Percentiles rank a stretch among this genome's conserved stretches.
Conservation (phyloP, 2,329 filamentous ascomycete species). For the Pseudocercospora musae region DNA sequence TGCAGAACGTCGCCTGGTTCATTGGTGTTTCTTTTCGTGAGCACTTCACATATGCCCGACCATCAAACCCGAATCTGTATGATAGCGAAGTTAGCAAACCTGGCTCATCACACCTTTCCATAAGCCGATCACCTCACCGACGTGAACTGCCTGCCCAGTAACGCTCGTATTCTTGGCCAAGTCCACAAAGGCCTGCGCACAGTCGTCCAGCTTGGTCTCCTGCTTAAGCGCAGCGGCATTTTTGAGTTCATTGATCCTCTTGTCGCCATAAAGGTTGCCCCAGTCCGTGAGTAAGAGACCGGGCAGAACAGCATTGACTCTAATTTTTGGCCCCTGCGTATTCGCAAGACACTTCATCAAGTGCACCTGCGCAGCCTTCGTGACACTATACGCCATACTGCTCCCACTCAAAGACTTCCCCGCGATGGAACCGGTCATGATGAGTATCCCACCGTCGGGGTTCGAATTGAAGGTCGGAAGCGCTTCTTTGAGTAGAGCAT, state of each 20-base stretch:
- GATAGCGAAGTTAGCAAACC: background rate
- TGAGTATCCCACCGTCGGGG: constrained; percentile 59
- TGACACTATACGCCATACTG: constrained; percentile 70
- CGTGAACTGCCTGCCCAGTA: constrained; percentile 46
- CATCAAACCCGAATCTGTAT: constrained; percentile 17
- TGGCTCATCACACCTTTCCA: no score
- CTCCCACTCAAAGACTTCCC: constrained; percentile 52
- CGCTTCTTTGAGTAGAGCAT: constrained; percentile 38
- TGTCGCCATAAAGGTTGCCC: constrained; percentile 48
- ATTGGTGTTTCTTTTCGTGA: background rate
- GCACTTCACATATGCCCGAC: constrained; percentile 16
- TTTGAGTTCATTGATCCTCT: constrained; percentile 54
- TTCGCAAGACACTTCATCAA: constrained; percentile 63
- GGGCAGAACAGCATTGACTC: constrained; percentile 63
- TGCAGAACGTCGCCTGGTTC: background rate
- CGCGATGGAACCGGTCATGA: constrained; percentile 62
- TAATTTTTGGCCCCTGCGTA: constrained; percentile 59
- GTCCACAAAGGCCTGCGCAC: constrained; percentile 55
- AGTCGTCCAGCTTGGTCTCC: constrained; percentile 53
- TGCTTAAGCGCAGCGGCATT: constrained; percentile 60
- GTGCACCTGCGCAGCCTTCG: constrained; percentile 70
- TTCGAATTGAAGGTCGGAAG: constrained; percentile 59
- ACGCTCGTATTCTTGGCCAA: constrained; percentile 54
- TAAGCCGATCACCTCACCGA: constrained; percentile 34
- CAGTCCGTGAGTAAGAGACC: constrained; percentile 67